Base-by-base conservation (phyloP, 1,284 basidiomycete genomes). In the Ustilago lituana region DNA sequence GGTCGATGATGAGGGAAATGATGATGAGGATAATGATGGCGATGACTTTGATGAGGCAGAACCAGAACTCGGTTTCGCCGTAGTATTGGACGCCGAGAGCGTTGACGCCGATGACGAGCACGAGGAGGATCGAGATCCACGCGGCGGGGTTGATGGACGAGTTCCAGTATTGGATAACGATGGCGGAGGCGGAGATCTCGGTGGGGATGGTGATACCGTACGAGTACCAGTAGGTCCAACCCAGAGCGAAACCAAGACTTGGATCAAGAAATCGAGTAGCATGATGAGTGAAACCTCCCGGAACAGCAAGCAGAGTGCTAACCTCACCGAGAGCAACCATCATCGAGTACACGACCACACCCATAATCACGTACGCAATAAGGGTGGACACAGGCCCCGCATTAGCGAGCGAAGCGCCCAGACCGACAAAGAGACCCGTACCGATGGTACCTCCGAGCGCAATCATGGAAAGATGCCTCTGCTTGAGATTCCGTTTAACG, bases 181-280 rank as follows among this genome's bases (percentile, higher is more conserved):
- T 71, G 17, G 63, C 67, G n/a, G 57, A 54, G 2, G 76, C 74
- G 4, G 88, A 88, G n/a, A 93, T 83, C 77, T 93, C 91, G 3
- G 90, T 89, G 2, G 91, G 90, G 20, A 92, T 84, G 54, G 90
- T 83, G 72, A 85, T 85, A 14, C 80, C 59, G 52, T 68, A 71
- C 1, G 63, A 70, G 41, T 70, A 66, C 65, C 69, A 68, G 90
- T 91, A 87, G 90, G 84, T 14, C 91, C 87, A 56, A 87, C 89
- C 39, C 86, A 81, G 38, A 87, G 77, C 67, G 37, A 80, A 78
- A 1, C 89, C 89, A 59, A 93, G 85, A 2, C 91, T 89, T 5
- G 89, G 88, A 76, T 91, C 88, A 23, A 92, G 89, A 78, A 92
- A 92, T 37, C 90, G 88, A 67, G 88, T 88, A 4, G 91, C 90